Conservation (phyloP, 192 early-diverging fungal genomes). For the Backusella morwellensis region DNA sequence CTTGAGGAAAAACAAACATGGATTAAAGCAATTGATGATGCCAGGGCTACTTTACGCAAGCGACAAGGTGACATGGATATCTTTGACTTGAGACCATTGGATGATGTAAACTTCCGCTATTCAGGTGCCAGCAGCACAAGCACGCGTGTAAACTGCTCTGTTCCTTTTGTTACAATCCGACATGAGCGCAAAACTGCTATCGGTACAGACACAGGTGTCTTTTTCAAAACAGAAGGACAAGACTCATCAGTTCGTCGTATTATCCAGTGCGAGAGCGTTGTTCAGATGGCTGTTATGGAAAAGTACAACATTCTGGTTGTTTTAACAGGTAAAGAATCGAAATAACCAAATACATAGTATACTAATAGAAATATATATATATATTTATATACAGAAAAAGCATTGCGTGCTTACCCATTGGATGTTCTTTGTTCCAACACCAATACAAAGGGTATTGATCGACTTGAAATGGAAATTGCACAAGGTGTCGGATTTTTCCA, state of each 20-base stretch:
- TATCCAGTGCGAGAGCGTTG: slow-evolving; percentile 70
- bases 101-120: slow-evolving; percentile 47
- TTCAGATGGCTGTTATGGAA: slow-evolving; percentile 82
- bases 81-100: slow-evolving; percentile 53
- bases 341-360: neutral
- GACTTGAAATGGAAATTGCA: slow-evolving; percentile 22
- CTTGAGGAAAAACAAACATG: slow-evolving; percentile 71
- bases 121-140: slow-evolving; percentile 16
- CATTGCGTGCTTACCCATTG: slow-evolving; percentile 69
- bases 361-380: neutral
- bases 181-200: slow-evolving; percentile 66
- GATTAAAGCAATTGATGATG: slow-evolving; percentile 76
- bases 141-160: slow-evolving; percentile 56
- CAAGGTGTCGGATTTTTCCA: slow-evolving; percentile 30
- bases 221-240: slow-evolving; percentile 45
- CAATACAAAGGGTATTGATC: slow-evolving; percentile 48
- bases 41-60: slow-evolving; percentile 42
- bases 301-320: slow-evolving; percentile 79
- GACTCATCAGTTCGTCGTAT: slow-evolving; percentile 53
- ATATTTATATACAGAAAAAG: slow-evolving; percentile 49
- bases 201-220: slow-evolving; percentile 86
- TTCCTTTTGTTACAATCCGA: slow-evolving; percentile 33
- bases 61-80: slow-evolving; percentile 37
- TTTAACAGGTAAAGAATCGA: slow-evolving; percentile 62
- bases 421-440: slow-evolving; percentile 69